Evolutionary conservation across 768 basidiomycete species (phyloP).

Genomic region (Suillus variegatus): DNA sequence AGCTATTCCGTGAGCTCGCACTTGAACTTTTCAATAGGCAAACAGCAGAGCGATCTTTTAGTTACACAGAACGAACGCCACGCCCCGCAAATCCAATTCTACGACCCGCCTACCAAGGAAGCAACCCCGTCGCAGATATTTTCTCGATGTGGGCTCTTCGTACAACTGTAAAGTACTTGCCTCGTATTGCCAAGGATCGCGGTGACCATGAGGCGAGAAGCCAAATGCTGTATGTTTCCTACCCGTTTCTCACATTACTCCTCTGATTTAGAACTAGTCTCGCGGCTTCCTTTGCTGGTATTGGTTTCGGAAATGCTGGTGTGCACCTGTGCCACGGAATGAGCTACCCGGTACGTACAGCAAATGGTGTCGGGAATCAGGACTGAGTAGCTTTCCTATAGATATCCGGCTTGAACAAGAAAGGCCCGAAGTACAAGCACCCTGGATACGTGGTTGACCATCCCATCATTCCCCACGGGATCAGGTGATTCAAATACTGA

Average conservation of each 20-base stretch:
- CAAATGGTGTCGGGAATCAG: constrained; percentile 1
- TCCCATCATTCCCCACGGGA: constrained; percentile 93
- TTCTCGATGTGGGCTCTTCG: constrained; percentile 94
- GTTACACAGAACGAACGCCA: constrained; percentile 89
- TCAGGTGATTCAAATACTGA: constrained; percentile 49
- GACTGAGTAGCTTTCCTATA: constrained; percentile 29
- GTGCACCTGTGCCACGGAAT: constrained; percentile 91
- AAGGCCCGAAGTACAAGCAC: constrained; percentile 89
- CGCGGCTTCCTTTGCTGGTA: constrained; percentile 92
- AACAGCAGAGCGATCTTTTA: constrained; percentile 28
- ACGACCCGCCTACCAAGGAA: constrained; percentile 91
- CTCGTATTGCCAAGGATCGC: constrained; percentile 77
- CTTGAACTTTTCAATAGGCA: background rate
- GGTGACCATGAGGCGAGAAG: constrained; percentile 81
- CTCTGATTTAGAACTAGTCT: constrained; percentile 47
- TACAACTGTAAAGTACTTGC: constrained; percentile 87
- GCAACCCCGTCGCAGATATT: constrained; percentile 93
- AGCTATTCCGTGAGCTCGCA: constrained; percentile 74
- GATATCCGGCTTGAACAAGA: constrained; percentile 95
- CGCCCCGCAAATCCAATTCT: constrained; percentile 88
- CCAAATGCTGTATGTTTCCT: constrained; percentile 78
- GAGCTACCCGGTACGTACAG: constrained; percentile 71
- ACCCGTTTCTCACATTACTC: background rate
- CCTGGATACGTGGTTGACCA: constrained; percentile 83
- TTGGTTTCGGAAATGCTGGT: constrained; percentile 93